Conservation (phyloP, 495 filamentous ascomycete genomes). For the Neurospora sp. region DNA sequence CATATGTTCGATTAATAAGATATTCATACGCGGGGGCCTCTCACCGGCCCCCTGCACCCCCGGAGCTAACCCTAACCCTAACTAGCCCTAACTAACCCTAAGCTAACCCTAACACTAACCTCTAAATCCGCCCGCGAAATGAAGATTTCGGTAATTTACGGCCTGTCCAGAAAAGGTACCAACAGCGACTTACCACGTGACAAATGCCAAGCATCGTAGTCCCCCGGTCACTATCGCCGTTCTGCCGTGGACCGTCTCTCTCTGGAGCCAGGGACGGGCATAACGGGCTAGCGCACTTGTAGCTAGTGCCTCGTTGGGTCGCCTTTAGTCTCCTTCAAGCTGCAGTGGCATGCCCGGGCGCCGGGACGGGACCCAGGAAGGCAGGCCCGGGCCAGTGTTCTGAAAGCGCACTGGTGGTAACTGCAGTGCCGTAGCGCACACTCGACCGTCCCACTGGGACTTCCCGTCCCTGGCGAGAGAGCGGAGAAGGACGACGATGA, state of each 20-base stretch:
- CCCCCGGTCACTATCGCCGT: too few species aligned
- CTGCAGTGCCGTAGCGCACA: neutral
- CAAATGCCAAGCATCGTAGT: too few species aligned
- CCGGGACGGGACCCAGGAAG: neutral
- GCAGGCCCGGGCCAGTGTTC: neutral
- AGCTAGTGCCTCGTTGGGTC: neutral
- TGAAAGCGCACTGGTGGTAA: neutral
- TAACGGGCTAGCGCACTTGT: neutral
- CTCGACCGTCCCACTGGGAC: neutral
- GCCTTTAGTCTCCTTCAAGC: neutral
- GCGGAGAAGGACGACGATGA: neutral
- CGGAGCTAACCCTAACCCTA: too few species aligned
- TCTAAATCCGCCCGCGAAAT: too few species aligned
- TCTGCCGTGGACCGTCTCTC: neutral
- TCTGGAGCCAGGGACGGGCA: neutral
- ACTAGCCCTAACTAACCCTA: too few species aligned
- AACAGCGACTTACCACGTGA: too few species aligned
- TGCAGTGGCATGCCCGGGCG: neutral
- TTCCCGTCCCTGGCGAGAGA: neutral
- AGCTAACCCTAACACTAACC: too few species aligned
- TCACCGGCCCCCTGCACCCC: too few species aligned
- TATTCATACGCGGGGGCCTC: too few species aligned
- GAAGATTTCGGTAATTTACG: too few species aligned
- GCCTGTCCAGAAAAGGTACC: too few species aligned
- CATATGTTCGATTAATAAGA: too few species aligned